Evolutionary conservation across 768 basidiomycete genomes (phyloP).

Genomic region (Gautieria morchelliformis): DNA sequence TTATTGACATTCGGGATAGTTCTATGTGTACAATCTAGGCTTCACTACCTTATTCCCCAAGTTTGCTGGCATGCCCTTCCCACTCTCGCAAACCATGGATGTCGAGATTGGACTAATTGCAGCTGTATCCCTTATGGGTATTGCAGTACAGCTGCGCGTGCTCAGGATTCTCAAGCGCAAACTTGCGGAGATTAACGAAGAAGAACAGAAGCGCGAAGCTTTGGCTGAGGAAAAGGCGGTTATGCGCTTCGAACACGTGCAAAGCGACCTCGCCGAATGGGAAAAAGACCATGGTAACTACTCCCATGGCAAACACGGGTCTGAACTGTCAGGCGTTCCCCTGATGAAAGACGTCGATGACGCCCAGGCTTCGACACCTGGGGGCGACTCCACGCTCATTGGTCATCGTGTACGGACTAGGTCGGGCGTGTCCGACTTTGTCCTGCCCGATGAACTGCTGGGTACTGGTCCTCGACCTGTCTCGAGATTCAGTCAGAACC

Average conservation of each 20-base stretch:
- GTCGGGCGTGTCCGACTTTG: conserved; percentile 66
- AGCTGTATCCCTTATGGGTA: conserved; percentile 76
- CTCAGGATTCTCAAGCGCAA: conserved; percentile 72
- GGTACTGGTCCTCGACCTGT: neutral
- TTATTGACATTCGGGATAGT: conserved; percentile 35
- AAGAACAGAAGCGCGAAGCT: conserved; percentile 60
- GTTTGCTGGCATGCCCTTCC: conserved; percentile 64
- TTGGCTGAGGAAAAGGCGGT: conserved; percentile 71
- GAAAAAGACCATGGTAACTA: conserved; percentile 68
- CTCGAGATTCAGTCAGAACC: conserved; percentile 29
- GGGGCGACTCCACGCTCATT: conserved; percentile 33
- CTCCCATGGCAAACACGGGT: conserved; percentile 25
- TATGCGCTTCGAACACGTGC: conserved; percentile 51
- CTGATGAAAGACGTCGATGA: conserved; percentile 58
- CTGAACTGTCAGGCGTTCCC: conserved; percentile 51
- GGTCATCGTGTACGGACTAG: conserved; percentile 46
- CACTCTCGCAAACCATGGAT: conserved; percentile 83
- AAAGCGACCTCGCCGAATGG: conserved; percentile 74
- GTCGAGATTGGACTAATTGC: conserved; percentile 87
- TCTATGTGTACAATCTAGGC: conserved; percentile 94
- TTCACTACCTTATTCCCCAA: conserved; percentile 74
- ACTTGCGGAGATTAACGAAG: conserved; percentile 68
- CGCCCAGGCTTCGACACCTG: conserved; percentile 21
- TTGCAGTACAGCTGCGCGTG: conserved; percentile 84
- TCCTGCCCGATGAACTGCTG: neutral